Evolutionary conservation across 768 basidiomycete species (phyloP), one percentile per base, ranked within the genome.

Genomic region (Gymnopilus junonius): DNA sequence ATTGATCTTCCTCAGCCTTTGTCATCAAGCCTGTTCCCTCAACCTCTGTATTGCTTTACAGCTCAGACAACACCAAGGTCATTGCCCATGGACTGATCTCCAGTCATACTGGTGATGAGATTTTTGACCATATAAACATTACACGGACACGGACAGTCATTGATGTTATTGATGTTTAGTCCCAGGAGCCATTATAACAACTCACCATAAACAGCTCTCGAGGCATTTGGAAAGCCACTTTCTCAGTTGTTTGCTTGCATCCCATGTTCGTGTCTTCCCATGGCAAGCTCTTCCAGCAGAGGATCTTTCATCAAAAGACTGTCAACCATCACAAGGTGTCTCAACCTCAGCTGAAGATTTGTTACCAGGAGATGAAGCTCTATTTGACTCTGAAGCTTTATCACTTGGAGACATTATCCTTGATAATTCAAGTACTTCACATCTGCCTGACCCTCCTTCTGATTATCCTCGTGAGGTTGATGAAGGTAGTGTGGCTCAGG

Each of bases 1-100:
- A 67, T 42, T 59, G 56, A 1, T 37, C 67, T 48, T 72, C 74
- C 60, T 43, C 67, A 35, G 35, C 61, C 51, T n/a, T 45, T 69
- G 8, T 51, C 66, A 7, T 3, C 4, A 15, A 31, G 14, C 42
- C 43, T 12, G 2, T 15, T 2, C 51, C 62, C 8, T 20, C 17
- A 2, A 63, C 56, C 1, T 31, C 58, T 27, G 53, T 69, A 17
- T 54, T 67, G 10, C n/a, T 69, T 5, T 65, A 53, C 32, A 53
- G 42, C 29, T 2, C 46, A 1, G 68, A 69, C 23, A 61, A 65
- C 25, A 20, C 58, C 3, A 60, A 10, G 1, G 40, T 66, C 17
- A 61, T 66, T 51, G 62, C 59, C 3, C 32, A 5, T 15, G 67
- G 67, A 0, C 20, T 42, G 0, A 20, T 65, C 14, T 63, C 64